Conservation (phyloP, 1,284 basidiomycete species). For the Ganoderma leucocontextum region DNA sequence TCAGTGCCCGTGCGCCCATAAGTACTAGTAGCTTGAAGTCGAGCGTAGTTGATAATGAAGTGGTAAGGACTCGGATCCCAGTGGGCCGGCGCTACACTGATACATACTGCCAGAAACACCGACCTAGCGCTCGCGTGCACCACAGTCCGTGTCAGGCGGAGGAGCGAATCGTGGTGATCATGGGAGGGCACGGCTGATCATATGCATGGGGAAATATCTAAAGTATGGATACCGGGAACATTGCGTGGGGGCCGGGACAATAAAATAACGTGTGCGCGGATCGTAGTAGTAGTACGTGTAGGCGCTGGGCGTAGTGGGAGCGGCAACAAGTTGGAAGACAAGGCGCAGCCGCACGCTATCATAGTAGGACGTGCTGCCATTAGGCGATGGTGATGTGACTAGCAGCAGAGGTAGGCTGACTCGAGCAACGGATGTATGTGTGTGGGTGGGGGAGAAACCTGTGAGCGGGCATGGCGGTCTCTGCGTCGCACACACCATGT, state of each 20-base stretch:
- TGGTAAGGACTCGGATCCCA: neutral
- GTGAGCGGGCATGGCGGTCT: too few species aligned
- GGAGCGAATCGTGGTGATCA: neutral
- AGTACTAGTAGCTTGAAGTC: neutral
- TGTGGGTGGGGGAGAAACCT: too few species aligned
- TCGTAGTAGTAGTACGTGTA: neutral
- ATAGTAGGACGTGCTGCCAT: neutral
- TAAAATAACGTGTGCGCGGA: slow-evolving; percentile 9
- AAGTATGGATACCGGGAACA: neutral
- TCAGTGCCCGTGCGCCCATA: neutral
- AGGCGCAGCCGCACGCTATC: neutral
- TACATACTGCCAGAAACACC: slow-evolving; percentile 1
- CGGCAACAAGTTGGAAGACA: neutral
- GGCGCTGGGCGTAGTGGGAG: neutral
- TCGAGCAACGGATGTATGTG: neutral
- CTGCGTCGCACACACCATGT: neutral
- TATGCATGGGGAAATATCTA: slow-evolving; percentile 6
- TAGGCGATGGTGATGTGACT: neutral
- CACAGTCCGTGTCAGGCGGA: neutral
- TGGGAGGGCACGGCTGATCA: neutral
- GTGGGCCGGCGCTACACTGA: neutral
- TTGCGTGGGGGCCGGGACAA: neutral
- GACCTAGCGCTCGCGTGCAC: neutral
- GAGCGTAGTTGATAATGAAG: neutral
- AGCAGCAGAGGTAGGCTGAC: neutral